Percentiles rank a stretch among this genome's conserved stretches.
phyloP scores from a whole-genome alignment of 2,329 filamentous ascomycete genomes.

The Aspergillus sp. region DNA sequence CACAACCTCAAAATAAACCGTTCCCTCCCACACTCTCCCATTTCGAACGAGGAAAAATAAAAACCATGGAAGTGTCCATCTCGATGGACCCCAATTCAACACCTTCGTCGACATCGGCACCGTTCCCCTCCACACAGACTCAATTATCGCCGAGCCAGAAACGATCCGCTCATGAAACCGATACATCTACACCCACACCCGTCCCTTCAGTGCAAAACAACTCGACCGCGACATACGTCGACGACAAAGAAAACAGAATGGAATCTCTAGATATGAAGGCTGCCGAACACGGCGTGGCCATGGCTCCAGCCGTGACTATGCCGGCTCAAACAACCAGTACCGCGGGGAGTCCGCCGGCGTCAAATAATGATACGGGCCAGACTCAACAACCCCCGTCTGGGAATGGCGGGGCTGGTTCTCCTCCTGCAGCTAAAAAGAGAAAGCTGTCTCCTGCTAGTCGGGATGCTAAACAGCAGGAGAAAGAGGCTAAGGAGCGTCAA shows the following conservation, averaged over 20 bases:
- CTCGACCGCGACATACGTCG: neutral
- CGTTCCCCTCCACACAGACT: neutral
- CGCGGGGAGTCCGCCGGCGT: neutral
- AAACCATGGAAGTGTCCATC: constrained; percentile 1
- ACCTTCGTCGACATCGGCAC: neutral
- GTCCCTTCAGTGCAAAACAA: neutral
- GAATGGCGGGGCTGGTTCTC: constrained; percentile 1
- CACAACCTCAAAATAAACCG: neutral
- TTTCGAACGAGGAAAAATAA: neutral
- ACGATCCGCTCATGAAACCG: neutral
- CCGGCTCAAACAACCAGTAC: neutral
- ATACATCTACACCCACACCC: neutral
- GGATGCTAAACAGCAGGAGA: constrained; percentile 26
- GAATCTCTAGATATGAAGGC: neutral
- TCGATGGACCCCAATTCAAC: neutral
- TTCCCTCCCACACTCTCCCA: neutral
- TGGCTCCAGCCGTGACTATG: neutral
- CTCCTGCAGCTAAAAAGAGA: constrained; percentile 29
- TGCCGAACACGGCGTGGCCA: neutral
- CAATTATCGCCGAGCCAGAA: constrained; percentile 2
- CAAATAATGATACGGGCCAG: neutral
- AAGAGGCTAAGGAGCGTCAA: constrained; percentile 26
- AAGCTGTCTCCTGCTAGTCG: constrained; percentile 33
- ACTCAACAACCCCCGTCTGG: neutral
- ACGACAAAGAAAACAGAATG: constrained; percentile 11